Base-by-base conservation (phyloP, 371 early-diverging fungal genomes). In the Cokeromyces recurvatus region DNA sequence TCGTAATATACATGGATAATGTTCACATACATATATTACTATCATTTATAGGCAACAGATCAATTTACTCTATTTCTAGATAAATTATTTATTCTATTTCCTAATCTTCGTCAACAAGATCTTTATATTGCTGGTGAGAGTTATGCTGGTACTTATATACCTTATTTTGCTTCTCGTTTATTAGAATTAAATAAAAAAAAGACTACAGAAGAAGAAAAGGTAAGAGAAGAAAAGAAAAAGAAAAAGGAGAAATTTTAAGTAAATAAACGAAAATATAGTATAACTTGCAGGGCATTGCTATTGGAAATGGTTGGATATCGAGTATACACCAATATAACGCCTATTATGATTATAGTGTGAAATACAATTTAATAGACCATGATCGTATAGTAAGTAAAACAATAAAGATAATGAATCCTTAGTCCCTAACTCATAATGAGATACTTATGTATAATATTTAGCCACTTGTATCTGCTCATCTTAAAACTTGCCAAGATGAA, bases 291-390 rank as follows among this genome's bases (percentile, higher is more conserved):
- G 91, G 92, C 2, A 22, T 89, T 2, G 71, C 78, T 11, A 86
- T 94, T 48, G 91, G 91, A 9, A 94, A 91, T 57, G 92, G 92
- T 15, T 94, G 94, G 94, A 87, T 91, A 5, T 90, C 91, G 32
- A 85, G 91, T 0, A 20, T 66, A 12, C 76, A 78, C 36, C 90
- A 89, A 77, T 85, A 82, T 48, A 64, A 69, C 20, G 74, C 78
- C 11, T 78, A 67, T 32, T 71, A 71, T 43, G 75, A 77, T 12
- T 83, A 62, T 50, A 50, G 71, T 19, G 48, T 68, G 4, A 42
- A 60, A 24, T 38, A 79, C 9, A 62, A 72, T 3, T 53, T 84
- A n/a, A 23, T 77, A 6, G 23, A 46, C 1, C 64, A 61, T 0
- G 53, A 63, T 2, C 43, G 54, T 35, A 17, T 72, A 55, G 81